These are phyloP conservation scores for Eucalyptus polybractea DNA, from an alignment of 345 rosid species.

Conservation along the genomic window DNA sequence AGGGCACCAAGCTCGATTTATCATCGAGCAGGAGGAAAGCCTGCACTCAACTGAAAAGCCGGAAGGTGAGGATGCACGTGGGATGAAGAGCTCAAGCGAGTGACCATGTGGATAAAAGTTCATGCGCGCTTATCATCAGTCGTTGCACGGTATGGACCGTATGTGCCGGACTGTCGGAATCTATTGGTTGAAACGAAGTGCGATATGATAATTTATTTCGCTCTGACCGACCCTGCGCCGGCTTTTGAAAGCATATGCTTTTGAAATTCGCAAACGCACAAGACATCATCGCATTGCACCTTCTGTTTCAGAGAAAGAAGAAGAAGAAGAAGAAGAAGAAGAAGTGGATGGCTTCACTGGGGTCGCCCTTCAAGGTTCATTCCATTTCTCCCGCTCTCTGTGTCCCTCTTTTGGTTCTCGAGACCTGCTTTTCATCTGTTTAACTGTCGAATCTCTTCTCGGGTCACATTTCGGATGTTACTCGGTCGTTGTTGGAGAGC, in stretches of 20 bases:
- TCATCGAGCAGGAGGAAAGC: neutral
- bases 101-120: neutral
- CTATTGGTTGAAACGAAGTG: neutral
- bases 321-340: no score
- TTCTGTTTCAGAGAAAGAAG: neutral
- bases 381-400: neutral
- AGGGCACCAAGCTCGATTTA: neutral
- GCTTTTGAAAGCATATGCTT: neutral
- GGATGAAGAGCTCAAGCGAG: neutral
- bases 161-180: neutral
- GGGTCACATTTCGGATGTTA: neutral
- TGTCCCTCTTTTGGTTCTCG: neutral
- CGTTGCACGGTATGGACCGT: neutral
- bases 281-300: neutral
- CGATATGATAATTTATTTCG: neutral
- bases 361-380: neutral
- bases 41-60: neutral
- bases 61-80: neutral
- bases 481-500: neutral
- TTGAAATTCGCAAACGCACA: neutral
- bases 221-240: neutral
- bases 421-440: neutral
- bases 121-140: neutral
- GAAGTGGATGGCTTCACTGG: neutral
- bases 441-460: neutral